Conservation (phyloP, 306 rosid species). For the Benincasa hispida region DNA sequence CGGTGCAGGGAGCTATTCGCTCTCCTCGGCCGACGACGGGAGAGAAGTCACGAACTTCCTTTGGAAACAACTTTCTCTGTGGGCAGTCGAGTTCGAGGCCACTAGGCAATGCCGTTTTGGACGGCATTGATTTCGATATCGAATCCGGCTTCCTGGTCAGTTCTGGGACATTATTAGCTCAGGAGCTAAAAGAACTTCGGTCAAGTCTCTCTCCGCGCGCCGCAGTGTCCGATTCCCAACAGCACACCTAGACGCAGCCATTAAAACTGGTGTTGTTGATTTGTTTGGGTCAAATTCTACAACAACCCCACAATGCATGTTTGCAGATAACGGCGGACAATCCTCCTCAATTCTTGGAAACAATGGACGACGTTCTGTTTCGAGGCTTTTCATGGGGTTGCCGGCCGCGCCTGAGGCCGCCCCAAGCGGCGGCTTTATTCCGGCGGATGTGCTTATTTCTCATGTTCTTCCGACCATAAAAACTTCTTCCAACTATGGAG, state of each 20-base stretch:
- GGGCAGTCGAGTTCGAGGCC: conserved; percentile 38
- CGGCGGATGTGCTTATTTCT: conserved; percentile 18
- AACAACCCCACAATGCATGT: conserved; percentile 49
- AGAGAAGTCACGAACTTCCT: conserved; percentile 24
- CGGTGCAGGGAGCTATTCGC: conserved; percentile 19
- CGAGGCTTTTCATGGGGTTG: conserved; percentile 44
- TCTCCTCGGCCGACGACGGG: conserved; percentile 34
- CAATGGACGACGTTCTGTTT: conserved; percentile 35
- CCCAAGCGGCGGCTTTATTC: conserved; percentile 31
- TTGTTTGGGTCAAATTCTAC: conserved; percentile 67
- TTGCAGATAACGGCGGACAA: conserved; percentile 15
- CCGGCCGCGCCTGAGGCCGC: conserved; percentile 48
- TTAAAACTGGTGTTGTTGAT: conserved; percentile 40
- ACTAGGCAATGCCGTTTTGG: conserved; percentile 33
- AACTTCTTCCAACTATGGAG: conserved; percentile 36
- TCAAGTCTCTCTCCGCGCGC: conserved; percentile 29
- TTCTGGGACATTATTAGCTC: conserved; percentile 35
- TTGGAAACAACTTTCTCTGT: conserved; percentile 46
- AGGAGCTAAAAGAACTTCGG: conserved; percentile 12
- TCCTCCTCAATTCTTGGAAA: conserved; percentile 36
- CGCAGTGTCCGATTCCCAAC: conserved; percentile 49
- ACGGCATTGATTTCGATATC: conserved; percentile 56
- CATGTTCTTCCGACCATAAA: conserved; percentile 38
- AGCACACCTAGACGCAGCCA: conserved; percentile 22
- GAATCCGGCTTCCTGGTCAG: conserved; percentile 15